A percentile compares a stretch with the other conserved stretches of the same genome.
These are phyloP conservation scores for Exophiala sideris DNA, from an alignment of 2,329 filamentous ascomycete species.

Conservation along the genomic window DNA sequence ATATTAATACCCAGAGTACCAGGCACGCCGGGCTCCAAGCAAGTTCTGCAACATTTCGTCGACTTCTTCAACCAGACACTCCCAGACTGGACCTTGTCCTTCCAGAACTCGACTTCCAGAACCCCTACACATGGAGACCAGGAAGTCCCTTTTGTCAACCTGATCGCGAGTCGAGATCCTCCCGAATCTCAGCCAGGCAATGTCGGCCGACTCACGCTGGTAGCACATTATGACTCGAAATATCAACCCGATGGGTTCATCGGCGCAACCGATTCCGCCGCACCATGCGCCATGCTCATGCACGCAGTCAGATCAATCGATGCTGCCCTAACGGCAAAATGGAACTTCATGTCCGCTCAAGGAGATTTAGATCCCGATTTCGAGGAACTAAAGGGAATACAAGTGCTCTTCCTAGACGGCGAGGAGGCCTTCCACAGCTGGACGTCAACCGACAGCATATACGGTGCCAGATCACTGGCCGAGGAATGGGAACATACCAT, in stretches of 20 bases:
- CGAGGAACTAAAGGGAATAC: slow-evolving; percentile 76
- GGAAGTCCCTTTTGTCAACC: slow-evolving; percentile 77
- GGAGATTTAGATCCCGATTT: slow-evolving; percentile 50
- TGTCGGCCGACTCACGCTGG: slow-evolving; percentile 76
- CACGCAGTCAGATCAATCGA: slow-evolving; percentile 80
- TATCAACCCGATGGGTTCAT: slow-evolving; percentile 79
- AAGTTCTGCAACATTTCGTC: slow-evolving; percentile 76
- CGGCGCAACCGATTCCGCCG: slow-evolving; percentile 89
- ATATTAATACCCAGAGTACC: slow-evolving; percentile 86
- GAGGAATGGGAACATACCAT: slow-evolving; percentile 71
- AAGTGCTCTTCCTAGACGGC: slow-evolving; percentile 86
- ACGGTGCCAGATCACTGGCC: slow-evolving; percentile 80
- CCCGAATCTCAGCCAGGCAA: slow-evolving; percentile 74
- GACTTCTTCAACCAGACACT: slow-evolving; percentile 73
- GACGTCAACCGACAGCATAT: slow-evolving; percentile 78
- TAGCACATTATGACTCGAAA: slow-evolving; percentile 92
- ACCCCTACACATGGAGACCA: slow-evolving; percentile 71
- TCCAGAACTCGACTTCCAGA: slow-evolving; percentile 84
- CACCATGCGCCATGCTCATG: slow-evolving; percentile 90
- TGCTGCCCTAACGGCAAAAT: slow-evolving; percentile 73
- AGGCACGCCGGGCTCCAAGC: slow-evolving; percentile 70
- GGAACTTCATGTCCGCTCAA: slow-evolving; percentile 66
- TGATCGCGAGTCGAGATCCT: slow-evolving; percentile 83
- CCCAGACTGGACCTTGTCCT: slow-evolving; percentile 73
- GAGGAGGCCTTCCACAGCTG: slow-evolving; percentile 87